These are phyloP conservation scores for Falciphora oryzae DNA, from an alignment of 2,329 filamentous ascomycete genomes.

Conservation along the genomic window DNA sequence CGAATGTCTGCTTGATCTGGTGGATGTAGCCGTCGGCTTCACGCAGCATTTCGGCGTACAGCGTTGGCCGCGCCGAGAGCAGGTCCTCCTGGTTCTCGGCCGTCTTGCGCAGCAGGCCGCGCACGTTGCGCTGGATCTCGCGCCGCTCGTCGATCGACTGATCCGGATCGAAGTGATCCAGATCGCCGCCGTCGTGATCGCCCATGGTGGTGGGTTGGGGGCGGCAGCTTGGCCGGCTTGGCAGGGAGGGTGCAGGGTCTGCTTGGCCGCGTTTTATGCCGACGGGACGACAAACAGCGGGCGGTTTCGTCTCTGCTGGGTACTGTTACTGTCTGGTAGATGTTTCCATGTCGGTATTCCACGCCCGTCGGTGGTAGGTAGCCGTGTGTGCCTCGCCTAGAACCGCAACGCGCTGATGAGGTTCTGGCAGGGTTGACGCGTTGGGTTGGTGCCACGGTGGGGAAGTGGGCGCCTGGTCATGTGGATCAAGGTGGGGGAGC, in stretches of 20 bases:
- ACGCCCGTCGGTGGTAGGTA: background rate
- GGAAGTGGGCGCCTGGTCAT: too few relatives aligned
- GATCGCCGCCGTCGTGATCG: conserved; percentile 14
- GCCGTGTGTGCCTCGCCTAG: background rate
- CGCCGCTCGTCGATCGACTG: conserved; percentile 72
- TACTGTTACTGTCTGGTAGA: too few relatives aligned
- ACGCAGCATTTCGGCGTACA: conserved; percentile 59
- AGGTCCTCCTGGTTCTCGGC: conserved; percentile 67
- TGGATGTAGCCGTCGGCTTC: conserved; percentile 60
- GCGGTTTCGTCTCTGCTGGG: too few relatives aligned
- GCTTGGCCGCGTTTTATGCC: background rate
- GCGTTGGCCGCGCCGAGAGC: conserved; percentile 57
- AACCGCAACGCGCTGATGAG: background rate
- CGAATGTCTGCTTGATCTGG: conserved; percentile 77
- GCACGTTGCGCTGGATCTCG: conserved; percentile 41
- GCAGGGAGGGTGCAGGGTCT: background rate
- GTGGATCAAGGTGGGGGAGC: background rate
- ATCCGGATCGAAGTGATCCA: conserved; percentile 69
- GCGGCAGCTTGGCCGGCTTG: background rate
- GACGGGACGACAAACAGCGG: background rate
- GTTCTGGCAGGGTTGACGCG: background rate
- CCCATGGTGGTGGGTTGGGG: conserved; percentile 1
- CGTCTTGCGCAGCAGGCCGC: conserved; percentile 43
- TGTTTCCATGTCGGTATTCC: background rate
- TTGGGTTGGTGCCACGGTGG: background rate